A percentile compares a stretch with the other conserved stretches of the same genome.
Conservation (phyloP, 2,329 filamentous ascomycete species). For the Delphinella strobiligena region DNA sequence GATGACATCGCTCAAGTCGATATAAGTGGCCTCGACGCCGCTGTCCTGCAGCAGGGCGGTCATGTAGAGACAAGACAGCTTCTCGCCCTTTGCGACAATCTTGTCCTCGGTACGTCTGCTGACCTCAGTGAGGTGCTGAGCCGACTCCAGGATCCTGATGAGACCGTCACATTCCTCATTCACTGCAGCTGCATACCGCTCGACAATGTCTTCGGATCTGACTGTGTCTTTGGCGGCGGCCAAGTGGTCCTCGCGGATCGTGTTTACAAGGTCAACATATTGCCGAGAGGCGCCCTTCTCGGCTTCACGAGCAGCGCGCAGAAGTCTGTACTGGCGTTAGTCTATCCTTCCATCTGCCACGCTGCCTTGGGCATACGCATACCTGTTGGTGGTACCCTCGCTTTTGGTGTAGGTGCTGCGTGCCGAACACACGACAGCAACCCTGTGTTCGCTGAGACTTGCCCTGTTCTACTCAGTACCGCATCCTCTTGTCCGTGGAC, state of each 20-base stretch:
- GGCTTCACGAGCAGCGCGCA: conserved; percentile 36
- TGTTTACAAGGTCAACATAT: conserved; percentile 64
- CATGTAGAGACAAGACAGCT: conserved; percentile 88
- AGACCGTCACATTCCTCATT: conserved; percentile 70
- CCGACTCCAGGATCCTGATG: conserved; percentile 57
- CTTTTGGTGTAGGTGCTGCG: conserved; percentile 88
- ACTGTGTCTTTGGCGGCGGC: conserved; percentile 49
- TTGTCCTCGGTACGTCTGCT: conserved; percentile 46
- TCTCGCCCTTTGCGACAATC: conserved; percentile 91
- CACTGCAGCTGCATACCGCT: conserved; percentile 53
- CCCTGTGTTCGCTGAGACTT: conserved; percentile 52
- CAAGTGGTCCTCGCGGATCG: conserved; percentile 74
- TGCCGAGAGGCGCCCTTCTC: conserved; percentile 31
- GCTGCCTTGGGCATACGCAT: too few relatives aligned
- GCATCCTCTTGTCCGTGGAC: neutral
- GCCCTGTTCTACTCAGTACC: conserved; percentile 24
- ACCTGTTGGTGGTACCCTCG: conserved; percentile 91
- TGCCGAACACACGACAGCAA: conserved; percentile 92
- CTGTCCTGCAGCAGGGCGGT: conserved; percentile 68
- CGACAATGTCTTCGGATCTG: conserved; percentile 27
- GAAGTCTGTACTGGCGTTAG: conserved; percentile 23
- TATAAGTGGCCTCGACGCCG: conserved; percentile 74
- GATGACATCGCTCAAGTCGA: conserved; percentile 77
- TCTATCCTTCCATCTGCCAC: conserved; percentile 3
- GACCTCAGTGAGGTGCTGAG: conserved; percentile 43